Percentiles rank a stretch among this genome's conserved stretches.
Evolutionary conservation across 2,329 filamentous ascomycete genomes (phyloP).

Genomic region (Magnaporthiopsis incrustans): DNA sequence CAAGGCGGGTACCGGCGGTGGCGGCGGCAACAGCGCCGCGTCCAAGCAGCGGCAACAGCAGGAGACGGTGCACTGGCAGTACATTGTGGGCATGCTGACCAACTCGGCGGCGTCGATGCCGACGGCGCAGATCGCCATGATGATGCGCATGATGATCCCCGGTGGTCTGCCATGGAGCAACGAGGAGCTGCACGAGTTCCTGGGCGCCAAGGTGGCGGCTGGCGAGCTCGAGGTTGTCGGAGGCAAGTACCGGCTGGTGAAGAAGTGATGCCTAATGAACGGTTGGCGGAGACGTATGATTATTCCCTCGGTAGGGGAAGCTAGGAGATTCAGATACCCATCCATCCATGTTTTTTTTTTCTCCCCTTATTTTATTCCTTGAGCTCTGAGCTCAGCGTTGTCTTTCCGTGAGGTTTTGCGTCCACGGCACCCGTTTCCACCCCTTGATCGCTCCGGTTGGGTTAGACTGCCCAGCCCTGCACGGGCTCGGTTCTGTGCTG

Average conservation of each 20-base stretch:
- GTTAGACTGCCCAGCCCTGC: too few species aligned
- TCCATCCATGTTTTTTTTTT: too few species aligned
- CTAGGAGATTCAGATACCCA: too few species aligned
- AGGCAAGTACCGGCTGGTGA: conserved; percentile 61
- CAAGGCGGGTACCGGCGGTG: conserved; percentile 33
- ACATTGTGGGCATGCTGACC: conserved; percentile 90
- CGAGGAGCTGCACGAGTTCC: conserved; percentile 76
- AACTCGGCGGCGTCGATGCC: conserved; percentile 79
- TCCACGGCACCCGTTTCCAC: too few species aligned
- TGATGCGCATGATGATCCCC: conserved; percentile 86
- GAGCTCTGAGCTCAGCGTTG: too few species aligned
- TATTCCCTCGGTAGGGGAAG: too few species aligned
- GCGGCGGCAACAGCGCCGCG: conserved; percentile 32
- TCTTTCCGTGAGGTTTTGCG: too few species aligned
- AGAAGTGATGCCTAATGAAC: conserved; percentile 35
- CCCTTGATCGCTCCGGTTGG: too few species aligned
- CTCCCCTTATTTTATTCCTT: too few species aligned
- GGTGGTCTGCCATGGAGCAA: conserved; percentile 85
- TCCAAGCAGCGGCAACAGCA: conserved; percentile 57
- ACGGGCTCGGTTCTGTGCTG: too few species aligned
- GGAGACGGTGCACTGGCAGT: conserved; percentile 72
- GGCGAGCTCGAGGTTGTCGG: conserved; percentile 61
- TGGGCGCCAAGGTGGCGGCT: conserved; percentile 67
- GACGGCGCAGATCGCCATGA: conserved; percentile 75
- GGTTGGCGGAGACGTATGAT: too few species aligned